Conservation (phyloP, 2,329 filamentous ascomycete genomes). For the Elsinoe perseae region DNA sequence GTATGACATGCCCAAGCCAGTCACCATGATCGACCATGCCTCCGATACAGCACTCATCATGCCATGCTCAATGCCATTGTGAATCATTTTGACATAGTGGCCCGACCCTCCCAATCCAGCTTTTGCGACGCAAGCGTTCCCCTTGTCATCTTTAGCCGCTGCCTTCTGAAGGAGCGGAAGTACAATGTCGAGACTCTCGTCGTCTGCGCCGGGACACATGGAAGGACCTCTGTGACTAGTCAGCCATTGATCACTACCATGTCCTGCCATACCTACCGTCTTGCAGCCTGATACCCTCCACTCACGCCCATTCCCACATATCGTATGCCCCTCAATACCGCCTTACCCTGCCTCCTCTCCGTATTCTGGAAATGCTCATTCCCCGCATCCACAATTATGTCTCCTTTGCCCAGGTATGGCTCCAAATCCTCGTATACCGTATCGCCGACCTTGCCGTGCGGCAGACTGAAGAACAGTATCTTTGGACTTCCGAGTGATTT, state of each 20-base stretch:
- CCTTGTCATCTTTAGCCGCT: slow-evolving; percentile 54
- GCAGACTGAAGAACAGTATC: slow-evolving; percentile 47
- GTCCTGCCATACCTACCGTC: slow-evolving; percentile 20
- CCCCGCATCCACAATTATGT: slow-evolving; percentile 61
- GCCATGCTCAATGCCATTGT: slow-evolving; percentile 66
- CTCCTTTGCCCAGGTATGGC: slow-evolving; percentile 48
- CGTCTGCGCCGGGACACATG: slow-evolving; percentile 58
- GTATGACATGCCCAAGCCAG: slow-evolving; percentile 50
- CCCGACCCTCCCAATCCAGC: slow-evolving; percentile 57
- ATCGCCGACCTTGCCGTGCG: slow-evolving; percentile 44
- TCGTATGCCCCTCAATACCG: slow-evolving; percentile 49
- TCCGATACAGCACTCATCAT: slow-evolving; percentile 61
- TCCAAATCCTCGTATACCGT: slow-evolving; percentile 41
- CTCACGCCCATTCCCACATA: slow-evolving; percentile 63
- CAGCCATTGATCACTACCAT: background rate
- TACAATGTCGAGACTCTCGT: slow-evolving; percentile 49
- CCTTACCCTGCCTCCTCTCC: slow-evolving; percentile 53
- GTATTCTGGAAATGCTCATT: slow-evolving; percentile 62
- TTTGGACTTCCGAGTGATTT: slow-evolving; percentile 41
- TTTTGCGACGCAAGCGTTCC: slow-evolving; percentile 52
- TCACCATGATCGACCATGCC: slow-evolving; percentile 56
- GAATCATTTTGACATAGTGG: slow-evolving; percentile 69
- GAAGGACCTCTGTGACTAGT: slow-evolving; percentile 47
- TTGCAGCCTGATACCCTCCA: slow-evolving; percentile 60
- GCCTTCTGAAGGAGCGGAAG: slow-evolving; percentile 55